phyloP scores from a whole-genome alignment of 441 rosid genomes.

The Theobroma grandiflorum region DNA sequence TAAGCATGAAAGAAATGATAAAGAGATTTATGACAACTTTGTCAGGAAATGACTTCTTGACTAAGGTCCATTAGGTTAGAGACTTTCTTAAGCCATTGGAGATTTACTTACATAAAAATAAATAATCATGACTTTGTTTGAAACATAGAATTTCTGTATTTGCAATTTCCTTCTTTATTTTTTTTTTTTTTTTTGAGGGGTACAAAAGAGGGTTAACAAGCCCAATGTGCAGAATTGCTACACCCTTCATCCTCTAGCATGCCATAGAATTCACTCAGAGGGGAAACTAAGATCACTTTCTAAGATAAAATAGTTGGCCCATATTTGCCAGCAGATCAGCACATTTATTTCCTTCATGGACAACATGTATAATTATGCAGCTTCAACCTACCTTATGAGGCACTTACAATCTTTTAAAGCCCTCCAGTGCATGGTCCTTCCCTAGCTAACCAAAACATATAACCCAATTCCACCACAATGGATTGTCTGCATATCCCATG shows the following conservation, averaged over 20 bases:
- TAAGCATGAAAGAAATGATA: background rate
- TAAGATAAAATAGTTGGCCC: background rate
- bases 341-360: background rate
- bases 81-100: background rate
- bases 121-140: background rate
- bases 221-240: background rate
- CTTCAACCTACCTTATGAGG: background rate
- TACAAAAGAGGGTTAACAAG: background rate
- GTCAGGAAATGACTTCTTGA: background rate
- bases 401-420: background rate
- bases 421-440: background rate
- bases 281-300: conserved; percentile 3
- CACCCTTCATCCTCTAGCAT: background rate
- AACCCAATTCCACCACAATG: background rate
- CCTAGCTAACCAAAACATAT: background rate
- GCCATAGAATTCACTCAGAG: background rate
- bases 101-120: background rate
- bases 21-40: background rate
- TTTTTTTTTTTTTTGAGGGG: background rate
- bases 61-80: background rate
- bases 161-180: too few species aligned
- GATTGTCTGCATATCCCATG: background rate
- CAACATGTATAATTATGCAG: background rate
- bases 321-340: background rate
- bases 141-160: background rate